phyloP scores from a whole-genome alignment of 208 protist genomes.

The Phytomonas sp. region DNA sequence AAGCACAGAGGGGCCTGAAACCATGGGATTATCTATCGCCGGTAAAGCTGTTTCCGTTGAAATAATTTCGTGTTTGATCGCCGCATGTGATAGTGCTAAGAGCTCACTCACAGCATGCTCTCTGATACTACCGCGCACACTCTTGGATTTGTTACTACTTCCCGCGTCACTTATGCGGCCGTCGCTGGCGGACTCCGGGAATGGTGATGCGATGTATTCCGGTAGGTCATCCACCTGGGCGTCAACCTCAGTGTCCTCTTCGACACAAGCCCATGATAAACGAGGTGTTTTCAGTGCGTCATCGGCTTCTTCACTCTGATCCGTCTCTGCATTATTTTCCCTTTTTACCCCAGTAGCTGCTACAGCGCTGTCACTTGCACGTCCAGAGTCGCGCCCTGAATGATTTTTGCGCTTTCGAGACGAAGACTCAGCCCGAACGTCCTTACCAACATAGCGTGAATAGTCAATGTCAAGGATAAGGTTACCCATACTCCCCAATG shows the following conservation, averaged over 20 bases:
- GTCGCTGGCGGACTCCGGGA: not conserved
- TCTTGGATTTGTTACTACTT: not conserved
- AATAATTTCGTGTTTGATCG: not conserved
- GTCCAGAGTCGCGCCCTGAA: not conserved
- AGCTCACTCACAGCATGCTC: not conserved
- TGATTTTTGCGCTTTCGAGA: not conserved
- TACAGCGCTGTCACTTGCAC: not conserved
- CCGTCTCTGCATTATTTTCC: not conserved
- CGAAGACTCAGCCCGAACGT: conserved; percentile 8
- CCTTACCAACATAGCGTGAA: conserved; percentile 21
- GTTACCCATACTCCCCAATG: conserved; percentile 69
- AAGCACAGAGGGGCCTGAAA: not conserved
- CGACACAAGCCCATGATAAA: not conserved
- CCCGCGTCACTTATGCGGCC: not conserved
- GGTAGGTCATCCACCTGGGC: conserved; percentile 1
- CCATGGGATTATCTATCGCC: not conserved
- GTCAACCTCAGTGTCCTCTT: conserved; percentile 2
- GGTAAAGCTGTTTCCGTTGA: not conserved
- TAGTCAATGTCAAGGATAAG: conserved; percentile 85
- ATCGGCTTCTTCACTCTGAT: not conserved
- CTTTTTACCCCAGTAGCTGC: not conserved
- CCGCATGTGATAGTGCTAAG: not conserved
- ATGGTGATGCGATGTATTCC: not conserved
- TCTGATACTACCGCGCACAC: not conserved
- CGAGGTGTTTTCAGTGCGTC: not conserved